Evolutionary conservation across 1,139 yeast genomes (phyloP).

Genomic region (Candida smagusa): DNA sequence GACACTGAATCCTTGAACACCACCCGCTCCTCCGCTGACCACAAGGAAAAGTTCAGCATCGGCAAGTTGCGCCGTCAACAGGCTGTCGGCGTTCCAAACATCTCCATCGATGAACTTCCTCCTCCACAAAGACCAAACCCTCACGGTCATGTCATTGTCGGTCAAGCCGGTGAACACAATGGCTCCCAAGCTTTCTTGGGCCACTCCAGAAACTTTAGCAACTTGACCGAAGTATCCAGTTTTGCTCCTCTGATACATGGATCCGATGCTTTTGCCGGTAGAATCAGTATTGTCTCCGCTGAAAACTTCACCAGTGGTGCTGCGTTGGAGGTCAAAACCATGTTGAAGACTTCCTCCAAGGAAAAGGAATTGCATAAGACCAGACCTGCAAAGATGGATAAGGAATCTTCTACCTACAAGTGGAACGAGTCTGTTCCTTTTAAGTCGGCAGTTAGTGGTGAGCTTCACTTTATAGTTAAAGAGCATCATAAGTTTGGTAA

Average conservation of each 20-base stretch:
- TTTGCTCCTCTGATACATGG: slow-evolving; percentile 37
- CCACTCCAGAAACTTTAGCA: slow-evolving; percentile 28
- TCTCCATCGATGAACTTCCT: slow-evolving; percentile 35
- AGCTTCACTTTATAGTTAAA: slow-evolving; percentile 55
- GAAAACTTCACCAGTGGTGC: slow-evolving; percentile 23
- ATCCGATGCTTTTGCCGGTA: slow-evolving; percentile 47
- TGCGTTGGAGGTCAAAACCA: slow-evolving; percentile 48
- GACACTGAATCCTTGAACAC: background rate
- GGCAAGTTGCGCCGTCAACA: background rate
- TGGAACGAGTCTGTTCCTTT: slow-evolving; percentile 71
- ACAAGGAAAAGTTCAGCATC: slow-evolving; percentile 11
- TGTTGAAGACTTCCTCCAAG: slow-evolving; percentile 49
- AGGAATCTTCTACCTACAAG: slow-evolving; percentile 37
- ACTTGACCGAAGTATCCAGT: slow-evolving; percentile 27
- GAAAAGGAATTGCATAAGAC: slow-evolving; percentile 65
- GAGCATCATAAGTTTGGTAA: slow-evolving; percentile 77
- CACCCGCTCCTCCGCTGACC: slow-evolving; percentile 16
- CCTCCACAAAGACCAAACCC: slow-evolving; percentile 34
- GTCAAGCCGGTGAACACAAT: slow-evolving; percentile 4
- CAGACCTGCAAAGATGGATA: slow-evolving; percentile 52
- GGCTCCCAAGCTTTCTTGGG: slow-evolving; percentile 10
- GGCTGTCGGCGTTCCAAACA: slow-evolving; percentile 32
- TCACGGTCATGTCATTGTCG: slow-evolving; percentile 8
- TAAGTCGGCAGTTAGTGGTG: slow-evolving; percentile 60
- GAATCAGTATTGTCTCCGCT: slow-evolving; percentile 47